phyloP scores from a whole-genome alignment of 2,329 filamentous ascomycete species.

The Chaetomium strumarium region DNA sequence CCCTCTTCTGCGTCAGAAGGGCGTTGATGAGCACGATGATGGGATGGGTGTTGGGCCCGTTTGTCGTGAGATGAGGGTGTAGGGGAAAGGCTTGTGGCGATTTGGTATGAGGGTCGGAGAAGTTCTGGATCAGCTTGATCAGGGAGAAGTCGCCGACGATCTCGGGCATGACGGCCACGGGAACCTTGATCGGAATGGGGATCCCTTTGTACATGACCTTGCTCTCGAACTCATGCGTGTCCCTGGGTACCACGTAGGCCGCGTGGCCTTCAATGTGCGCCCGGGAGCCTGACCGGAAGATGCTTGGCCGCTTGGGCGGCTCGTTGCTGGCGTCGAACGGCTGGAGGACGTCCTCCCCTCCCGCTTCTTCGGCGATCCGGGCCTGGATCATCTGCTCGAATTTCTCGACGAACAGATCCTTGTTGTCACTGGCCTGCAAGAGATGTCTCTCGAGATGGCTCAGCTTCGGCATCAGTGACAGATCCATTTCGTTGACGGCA shows the following conservation, averaged over 20 bases:
- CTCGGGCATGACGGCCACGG: conserved; percentile 87
- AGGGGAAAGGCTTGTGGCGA: conserved; percentile 77
- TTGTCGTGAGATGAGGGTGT: conserved; percentile 90
- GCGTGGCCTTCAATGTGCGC: conserved; percentile 56
- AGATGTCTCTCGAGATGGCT: conserved; percentile 80
- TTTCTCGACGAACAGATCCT: conserved; percentile 95
- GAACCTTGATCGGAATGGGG: conserved; percentile 93
- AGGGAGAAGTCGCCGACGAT: conserved; percentile 97
- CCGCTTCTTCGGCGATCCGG: conserved; percentile 62
- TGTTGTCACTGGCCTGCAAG: conserved; percentile 83
- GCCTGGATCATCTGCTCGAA: conserved; percentile 92
- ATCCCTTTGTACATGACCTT: conserved; percentile 94
- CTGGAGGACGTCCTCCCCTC: conserved; percentile 36
- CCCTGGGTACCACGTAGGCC: conserved; percentile 73
- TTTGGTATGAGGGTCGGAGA: conserved; percentile 75
- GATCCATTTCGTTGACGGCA: conserved; percentile 92
- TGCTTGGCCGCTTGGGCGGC: conserved; percentile 41
- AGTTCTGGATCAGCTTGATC: conserved; percentile 94
- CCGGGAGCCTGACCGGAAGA: conserved; percentile 57
- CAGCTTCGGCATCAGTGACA: conserved; percentile 84
- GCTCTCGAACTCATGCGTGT: conserved; percentile 97
- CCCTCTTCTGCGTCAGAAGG: conserved; percentile 88
- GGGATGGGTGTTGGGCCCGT: conserved; percentile 82
- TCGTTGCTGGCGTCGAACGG: conserved; percentile 44
- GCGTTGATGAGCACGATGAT: conserved; percentile 94